Base-by-base conservation (phyloP, 2,329 filamentous ascomycete species). In the Xylariomycetidae sp. region DNA sequence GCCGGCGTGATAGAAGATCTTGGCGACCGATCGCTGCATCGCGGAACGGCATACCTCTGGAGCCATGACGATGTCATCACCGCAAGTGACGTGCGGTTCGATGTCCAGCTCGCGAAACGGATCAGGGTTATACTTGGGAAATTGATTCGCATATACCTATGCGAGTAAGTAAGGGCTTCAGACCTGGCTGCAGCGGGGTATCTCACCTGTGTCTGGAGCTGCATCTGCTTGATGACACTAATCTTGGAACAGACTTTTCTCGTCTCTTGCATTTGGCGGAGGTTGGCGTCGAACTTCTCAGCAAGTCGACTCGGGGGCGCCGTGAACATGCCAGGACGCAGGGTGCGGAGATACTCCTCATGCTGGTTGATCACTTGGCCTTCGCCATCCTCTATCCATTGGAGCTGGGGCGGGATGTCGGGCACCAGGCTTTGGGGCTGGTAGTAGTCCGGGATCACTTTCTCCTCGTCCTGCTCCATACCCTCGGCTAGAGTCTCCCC, bases 191-290 rank as follows among this genome's bases (percentile, higher is more conserved):
- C 22, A 30, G n/a, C n/a, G n/a, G n/a, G n/a, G n/a, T n/a, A 6
- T 24, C 67, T 55, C 75, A 87, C 85, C 74, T 95, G 92, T 32
- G 88, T 86, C 59, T 98, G 92, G 34, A 96, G 78, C 63, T 98
- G 92, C 92, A 98, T 98, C 64, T 98, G 92, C 66, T 96, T 98
- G 57, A 98, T 92, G 41, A 98, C 87, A 30, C 86, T 82, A 56
- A 98, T 95, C 63, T 96, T 98, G 9, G 88, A 88, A 51, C 88
- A 94, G 19, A 98, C 74, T 56, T 95, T 96, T 47, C 92, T 76
- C 1, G 92, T 98, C 52, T 96, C 90, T 58, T 98, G 92, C 72
- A 98, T 89, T 55, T 95, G 89, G 40, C 79, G 78, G 61, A 96
- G 86, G 49, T 98, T 98, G 35, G 79, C 76, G 48, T 95, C 86